Conservation (phyloP, 164 flowering plant species). For the Nymphaea thermarum region DNA sequence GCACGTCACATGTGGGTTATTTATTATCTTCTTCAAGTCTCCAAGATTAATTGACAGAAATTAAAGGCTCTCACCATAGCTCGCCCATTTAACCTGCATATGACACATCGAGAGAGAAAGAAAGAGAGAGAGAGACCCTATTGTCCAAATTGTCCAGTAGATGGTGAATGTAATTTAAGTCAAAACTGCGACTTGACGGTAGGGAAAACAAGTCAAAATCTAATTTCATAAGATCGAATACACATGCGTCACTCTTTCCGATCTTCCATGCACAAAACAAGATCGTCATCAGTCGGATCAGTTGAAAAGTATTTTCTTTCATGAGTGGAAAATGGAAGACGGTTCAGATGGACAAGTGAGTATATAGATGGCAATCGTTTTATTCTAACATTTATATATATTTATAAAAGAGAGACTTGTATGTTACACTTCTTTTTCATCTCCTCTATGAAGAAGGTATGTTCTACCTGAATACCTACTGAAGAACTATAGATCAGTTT, state of each 20-base stretch:
- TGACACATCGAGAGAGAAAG: not conserved
- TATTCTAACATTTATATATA: not conserved
- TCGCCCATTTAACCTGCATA: not conserved
- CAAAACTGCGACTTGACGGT: not conserved
- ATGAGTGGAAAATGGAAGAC: too few relatives aligned
- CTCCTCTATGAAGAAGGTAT: not conserved
- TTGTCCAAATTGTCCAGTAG: not conserved
- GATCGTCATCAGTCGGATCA: too few relatives aligned
- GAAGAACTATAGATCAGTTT: not conserved
- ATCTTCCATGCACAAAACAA: not conserved
- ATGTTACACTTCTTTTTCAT: not conserved
- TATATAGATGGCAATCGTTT: too few relatives aligned
- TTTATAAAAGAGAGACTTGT: not conserved
- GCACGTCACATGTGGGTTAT: slow-evolving; percentile 24
- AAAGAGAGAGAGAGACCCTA: not conserved
- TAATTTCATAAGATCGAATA: not conserved
- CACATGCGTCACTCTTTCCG: not conserved
- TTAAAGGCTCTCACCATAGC: not conserved
- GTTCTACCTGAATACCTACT: slow-evolving; percentile 7
- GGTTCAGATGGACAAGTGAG: not conserved
- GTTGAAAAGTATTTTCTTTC: too few relatives aligned
- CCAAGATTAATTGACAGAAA: slow-evolving; percentile 4
- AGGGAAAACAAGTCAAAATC: not conserved
- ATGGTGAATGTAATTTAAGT: not conserved
- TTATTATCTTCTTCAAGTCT: slow-evolving; percentile 14